phyloP scores from a whole-genome alignment of 2,329 filamentous ascomycete species.

The Arthrobotrys iridis region DNA sequence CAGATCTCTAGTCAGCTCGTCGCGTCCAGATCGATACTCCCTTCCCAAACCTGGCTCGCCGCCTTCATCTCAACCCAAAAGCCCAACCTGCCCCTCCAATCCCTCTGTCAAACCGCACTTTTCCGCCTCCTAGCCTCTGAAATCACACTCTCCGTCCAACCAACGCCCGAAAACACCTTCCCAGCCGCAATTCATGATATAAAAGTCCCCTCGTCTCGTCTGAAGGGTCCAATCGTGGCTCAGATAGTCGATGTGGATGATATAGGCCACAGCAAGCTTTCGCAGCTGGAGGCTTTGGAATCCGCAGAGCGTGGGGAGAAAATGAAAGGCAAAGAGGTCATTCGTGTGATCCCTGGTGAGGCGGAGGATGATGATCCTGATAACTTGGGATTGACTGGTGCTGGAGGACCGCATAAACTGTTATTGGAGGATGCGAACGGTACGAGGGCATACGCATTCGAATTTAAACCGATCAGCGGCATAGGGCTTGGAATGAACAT shows the following conservation, averaged over 20 bases:
- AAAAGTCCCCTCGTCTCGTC: constrained; percentile 66
- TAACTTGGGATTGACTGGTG: constrained; percentile 35
- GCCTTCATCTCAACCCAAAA: constrained; percentile 47
- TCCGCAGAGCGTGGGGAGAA: constrained; percentile 76
- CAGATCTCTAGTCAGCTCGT: constrained; percentile 46
- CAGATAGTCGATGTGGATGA: constrained; percentile 91
- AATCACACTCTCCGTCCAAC: constrained; percentile 71
- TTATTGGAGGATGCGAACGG: constrained; percentile 83
- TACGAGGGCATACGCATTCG: constrained; percentile 75
- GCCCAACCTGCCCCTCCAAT: constrained; percentile 44
- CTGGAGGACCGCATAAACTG: constrained; percentile 76
- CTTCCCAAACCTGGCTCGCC: constrained; percentile 47
- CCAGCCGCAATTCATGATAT: constrained; percentile 70
- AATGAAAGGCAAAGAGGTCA: constrained; percentile 80
- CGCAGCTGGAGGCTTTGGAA: constrained; percentile 85
- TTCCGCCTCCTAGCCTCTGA: constrained; percentile 82
- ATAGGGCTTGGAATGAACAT: constrained; percentile 76
- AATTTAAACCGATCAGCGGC: constrained; percentile 73
- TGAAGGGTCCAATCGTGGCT: constrained; percentile 74
- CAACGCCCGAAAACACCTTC: constrained; percentile 65
- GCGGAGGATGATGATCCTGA: constrained; percentile 60
- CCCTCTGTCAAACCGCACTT: constrained; percentile 48
- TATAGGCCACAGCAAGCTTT: constrained; percentile 80
- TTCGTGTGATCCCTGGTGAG: constrained; percentile 73
- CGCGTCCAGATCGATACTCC: constrained; percentile 44